Percentiles rank a stretch among this genome's conserved stretches.
Evolutionary conservation across 371 early-diverging fungal genomes (phyloP).

Genomic region (Circinella umbellata): DNA sequence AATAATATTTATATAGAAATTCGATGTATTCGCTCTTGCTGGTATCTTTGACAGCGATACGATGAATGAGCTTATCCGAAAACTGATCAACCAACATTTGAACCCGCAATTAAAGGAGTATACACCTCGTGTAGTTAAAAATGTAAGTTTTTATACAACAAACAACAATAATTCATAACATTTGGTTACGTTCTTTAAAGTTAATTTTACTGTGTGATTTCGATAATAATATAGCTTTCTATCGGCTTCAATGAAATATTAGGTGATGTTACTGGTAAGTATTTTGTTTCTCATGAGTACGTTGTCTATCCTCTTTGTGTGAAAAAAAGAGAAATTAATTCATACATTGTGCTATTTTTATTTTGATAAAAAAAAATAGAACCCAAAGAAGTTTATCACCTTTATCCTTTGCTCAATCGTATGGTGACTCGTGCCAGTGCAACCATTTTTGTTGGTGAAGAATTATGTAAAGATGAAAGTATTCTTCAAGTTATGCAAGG

Average conservation of each 20-base stretch:
- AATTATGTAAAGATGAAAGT: slow-evolving; percentile 16
- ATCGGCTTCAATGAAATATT: not conserved
- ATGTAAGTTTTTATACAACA: not conserved
- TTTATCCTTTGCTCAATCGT: slow-evolving; percentile 20
- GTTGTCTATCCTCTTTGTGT: too few species aligned
- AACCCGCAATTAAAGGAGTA: slow-evolving; percentile 10
- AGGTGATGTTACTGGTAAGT: slow-evolving; percentile 3
- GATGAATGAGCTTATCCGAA: not conserved
- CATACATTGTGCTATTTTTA: not conserved
- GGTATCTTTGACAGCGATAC: not conserved
- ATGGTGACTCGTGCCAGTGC: slow-evolving; percentile 21
- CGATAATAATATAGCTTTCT: not conserved
- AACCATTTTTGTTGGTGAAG: slow-evolving; percentile 22
- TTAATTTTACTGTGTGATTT: too few species aligned
- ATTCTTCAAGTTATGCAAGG: slow-evolving; percentile 23
- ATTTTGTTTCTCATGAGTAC: too few species aligned
- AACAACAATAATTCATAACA: too few species aligned
- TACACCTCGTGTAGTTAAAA: slow-evolving; percentile 13
- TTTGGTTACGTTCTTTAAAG: too few species aligned
- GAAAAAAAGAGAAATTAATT: too few species aligned
- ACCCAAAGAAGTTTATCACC: slow-evolving; percentile 1
- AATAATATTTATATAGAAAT: slow-evolving; percentile 11
- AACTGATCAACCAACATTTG: slow-evolving; percentile 11
- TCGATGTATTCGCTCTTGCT: slow-evolving; percentile 5
- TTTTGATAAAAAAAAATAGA: not conserved